Base-by-base conservation (phyloP, 345 rosid genomes). In the Citrus glauca region DNA sequence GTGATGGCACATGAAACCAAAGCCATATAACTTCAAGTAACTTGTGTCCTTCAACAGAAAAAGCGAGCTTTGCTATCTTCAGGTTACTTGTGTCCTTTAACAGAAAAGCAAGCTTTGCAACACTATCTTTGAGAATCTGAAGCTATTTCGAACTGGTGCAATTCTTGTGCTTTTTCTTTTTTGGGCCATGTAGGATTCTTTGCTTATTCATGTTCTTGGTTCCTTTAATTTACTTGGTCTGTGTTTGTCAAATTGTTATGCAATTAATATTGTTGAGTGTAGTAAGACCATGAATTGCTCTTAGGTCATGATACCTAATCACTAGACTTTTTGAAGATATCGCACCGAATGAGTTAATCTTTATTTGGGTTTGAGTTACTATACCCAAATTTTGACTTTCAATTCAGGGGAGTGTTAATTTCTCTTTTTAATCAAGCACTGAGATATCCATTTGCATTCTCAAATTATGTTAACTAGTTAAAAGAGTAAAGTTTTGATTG, bases 141-240 rank as follows among this genome's bases (percentile, higher is more conserved):
- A 73, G 33, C 55, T 73, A 3, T 16, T 59, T 40, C 20, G 30
- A 28, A 27, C 28, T 5, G 84, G 74, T 81, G 61, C 53, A 42
- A 27, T 40, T 80, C 24, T n/a, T 22, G 33, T 67, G 35, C 19
- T 66, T 38, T 5, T 14, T 25, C n/a, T 42, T 19, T 37, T 28
- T 69, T 69, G 57, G 6, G 27, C 48, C 24, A 20, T 37, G 6
- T 30, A 32, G 72, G 35, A 28, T 61, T 69, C 22, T 56, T 67
- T 67, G 40, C 38, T 71, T 71, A 7, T 32, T 28, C 74, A 3
- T 40, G 40, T 55, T 22, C 37, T 27, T 27, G 42, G 56, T 27
- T 60, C 7, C 22, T 53, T 53, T 53, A 53, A 17, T 13, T 50
- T 53, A 59, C 5, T 53, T 1, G 30, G 24, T 66, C 45, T 2